Evolutionary conservation across 257 asterid species (phyloP), one percentile per base, ranked within the genome.

Genomic region (Nicotiana knightiana): DNA sequence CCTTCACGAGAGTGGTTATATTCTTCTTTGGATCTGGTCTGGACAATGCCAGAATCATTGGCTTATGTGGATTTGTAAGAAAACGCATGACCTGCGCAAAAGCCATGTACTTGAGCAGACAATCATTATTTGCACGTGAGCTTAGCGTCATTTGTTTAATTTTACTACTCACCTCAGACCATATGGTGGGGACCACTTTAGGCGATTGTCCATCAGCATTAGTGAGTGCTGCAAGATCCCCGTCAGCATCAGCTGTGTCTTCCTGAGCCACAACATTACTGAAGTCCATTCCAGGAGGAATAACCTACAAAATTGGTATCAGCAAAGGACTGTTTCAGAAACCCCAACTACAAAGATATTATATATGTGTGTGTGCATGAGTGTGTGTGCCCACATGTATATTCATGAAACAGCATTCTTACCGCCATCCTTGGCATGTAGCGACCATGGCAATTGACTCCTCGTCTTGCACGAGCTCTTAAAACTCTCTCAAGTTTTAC

Each of bases 341-440:
- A 9, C 10, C 46, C 13, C 39, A 5, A 21, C 57, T 6, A 70
- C 35, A 43, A 39, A 37, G 32, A 71, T 13, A 71, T 30, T 28
- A 13, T 5, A 30, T 24, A 24, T 10, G 32, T 70, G 77, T 12
- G 8, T 0, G 37, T 21, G 24, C 33, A 5, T n/a, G 33, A 68
- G 33, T n/a, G 17, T 21, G 3, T 70, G 78, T 21, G 35, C 3
- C 43, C 78, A 46, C 48, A 7, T 15, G 11, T 43, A 51, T 3
- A 18, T 12, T 48, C 43, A 75, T 75, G 46, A 75, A 75, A 75
- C n/a, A 2, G 9, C 1, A 51, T 75, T 75, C 90, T 87, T 85
- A 93, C 97, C 85, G 93, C 97, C 98, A 93, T 92, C 84, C 98
- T 89, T 59, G 97, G 98, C 98, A 93, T 92, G 89, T 81, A 93